These are phyloP conservation scores for Naganishia liquefaciens DNA, from an alignment of 1,284 basidiomycete species.

Conservation along the genomic window DNA sequence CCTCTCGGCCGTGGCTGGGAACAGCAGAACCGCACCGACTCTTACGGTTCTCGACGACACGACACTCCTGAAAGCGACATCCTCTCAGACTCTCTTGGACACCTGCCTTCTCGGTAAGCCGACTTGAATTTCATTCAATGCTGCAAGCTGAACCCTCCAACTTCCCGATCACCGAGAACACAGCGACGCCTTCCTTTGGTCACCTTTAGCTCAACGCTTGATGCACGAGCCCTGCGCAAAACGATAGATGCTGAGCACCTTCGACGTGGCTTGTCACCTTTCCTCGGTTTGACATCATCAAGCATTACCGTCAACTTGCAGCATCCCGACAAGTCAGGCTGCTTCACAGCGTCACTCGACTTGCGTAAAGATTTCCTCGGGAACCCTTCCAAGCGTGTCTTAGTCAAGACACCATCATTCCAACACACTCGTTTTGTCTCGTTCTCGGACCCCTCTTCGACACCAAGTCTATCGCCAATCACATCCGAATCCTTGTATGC, in stretches of 20 bases:
- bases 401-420: neutral
- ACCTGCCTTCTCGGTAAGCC: neutral
- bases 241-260: slow-evolving; percentile 20
- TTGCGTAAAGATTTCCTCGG: neutral
- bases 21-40: neutral
- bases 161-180: neutral
- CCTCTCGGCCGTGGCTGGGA: too few relatives aligned
- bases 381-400: neutral
- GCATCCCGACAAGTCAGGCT: neutral
- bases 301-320: neutral
- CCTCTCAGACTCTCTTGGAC: too few relatives aligned
- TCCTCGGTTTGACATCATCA: neutral
- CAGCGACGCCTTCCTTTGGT: slow-evolving; percentile 10
- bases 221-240: slow-evolving; percentile 13
- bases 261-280: neutral
- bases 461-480: neutral
- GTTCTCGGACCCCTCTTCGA: neutral
- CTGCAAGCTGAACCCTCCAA: slow-evolving; percentile 2
- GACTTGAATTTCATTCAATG: neutral
- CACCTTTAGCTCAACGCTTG: slow-evolving; percentile 26
- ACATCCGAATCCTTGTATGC: slow-evolving; percentile 1
- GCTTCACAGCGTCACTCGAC: neutral
- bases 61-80: neutral
- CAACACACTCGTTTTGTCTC: neutral
- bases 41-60: neutral